Conservation (phyloP, 148 eudicot genomes). For the Camellia japonica region DNA sequence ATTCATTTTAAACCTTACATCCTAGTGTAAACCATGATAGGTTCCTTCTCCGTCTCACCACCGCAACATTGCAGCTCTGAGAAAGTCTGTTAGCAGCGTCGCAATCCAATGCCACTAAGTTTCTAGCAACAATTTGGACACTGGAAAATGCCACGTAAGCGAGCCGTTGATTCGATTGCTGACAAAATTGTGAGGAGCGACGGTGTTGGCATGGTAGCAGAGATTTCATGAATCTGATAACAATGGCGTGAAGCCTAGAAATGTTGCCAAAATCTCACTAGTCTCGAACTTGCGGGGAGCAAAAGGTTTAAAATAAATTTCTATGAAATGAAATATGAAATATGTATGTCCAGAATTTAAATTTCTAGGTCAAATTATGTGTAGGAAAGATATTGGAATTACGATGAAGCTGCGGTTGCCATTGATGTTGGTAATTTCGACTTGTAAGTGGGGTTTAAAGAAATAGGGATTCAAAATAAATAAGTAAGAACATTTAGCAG, state of each 20-base stretch:
- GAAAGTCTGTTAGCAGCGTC: conserved; percentile 24
- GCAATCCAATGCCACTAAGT: conserved; percentile 33
- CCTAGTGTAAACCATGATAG: conserved; percentile 57
- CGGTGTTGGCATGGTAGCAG: conserved; percentile 49
- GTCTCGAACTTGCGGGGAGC: conserved; percentile 56
- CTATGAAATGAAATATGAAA: not conserved
- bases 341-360: not conserved
- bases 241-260: conserved; percentile 59
- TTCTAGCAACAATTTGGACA: conserved; percentile 29
- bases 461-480: too few relatives aligned
- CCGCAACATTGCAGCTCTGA: conserved; percentile 24
- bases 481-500: too few relatives aligned
- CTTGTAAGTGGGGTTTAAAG: not conserved
- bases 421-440: conserved; percentile 15
- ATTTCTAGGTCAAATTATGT: not conserved
- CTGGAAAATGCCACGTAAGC: conserved; percentile 54
- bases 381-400: conserved; percentile 16
- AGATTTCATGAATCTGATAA: conserved; percentile 56
- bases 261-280: conserved; percentile 61
- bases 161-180: conserved; percentile 30
- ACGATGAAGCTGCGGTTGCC: conserved; percentile 67
- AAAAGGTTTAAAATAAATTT: too few relatives aligned
- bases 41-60: conserved; percentile 24
- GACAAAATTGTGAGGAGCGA: conserved; percentile 28
- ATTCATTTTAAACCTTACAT: conserved; percentile 22